These are phyloP conservation scores for rapeseed (Brassica napus) DNA, from an alignment of 345 rosid genomes.

Conservation along the genomic window Da-Ae NC_063446.1:37740501-37741000, in stretches of 20 bases:
- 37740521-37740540: constrained; percentile 77
- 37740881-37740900: constrained; percentile 43
- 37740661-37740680: constrained; percentile 94
- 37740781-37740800: constrained; percentile 89
- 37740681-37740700: constrained; percentile 73
- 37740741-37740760: constrained; percentile 93
- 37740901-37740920: not conserved
- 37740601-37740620: not conserved
- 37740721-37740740: constrained; percentile 87
- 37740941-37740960: constrained; percentile 44
- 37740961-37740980: constrained; percentile 78
- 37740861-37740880: constrained; percentile 91
- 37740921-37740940: not conserved
- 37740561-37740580: constrained; percentile 73
- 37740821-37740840: constrained; percentile 85
- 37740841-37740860: constrained; percentile 90
- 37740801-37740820: constrained; percentile 79
- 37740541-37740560: constrained; percentile 48
- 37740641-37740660: not conserved
- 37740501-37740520: constrained; percentile 78
- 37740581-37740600: constrained; percentile 46
- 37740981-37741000: constrained; percentile 88
- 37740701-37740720: constrained; percentile 72
- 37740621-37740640: not conserved
- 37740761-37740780: constrained; percentile 92